Evolutionary conservation across 495 filamentous ascomycete species (phyloP), one percentile per base, ranked within the genome.

Genomic region (Antarctomyces pellizariae): DNA sequence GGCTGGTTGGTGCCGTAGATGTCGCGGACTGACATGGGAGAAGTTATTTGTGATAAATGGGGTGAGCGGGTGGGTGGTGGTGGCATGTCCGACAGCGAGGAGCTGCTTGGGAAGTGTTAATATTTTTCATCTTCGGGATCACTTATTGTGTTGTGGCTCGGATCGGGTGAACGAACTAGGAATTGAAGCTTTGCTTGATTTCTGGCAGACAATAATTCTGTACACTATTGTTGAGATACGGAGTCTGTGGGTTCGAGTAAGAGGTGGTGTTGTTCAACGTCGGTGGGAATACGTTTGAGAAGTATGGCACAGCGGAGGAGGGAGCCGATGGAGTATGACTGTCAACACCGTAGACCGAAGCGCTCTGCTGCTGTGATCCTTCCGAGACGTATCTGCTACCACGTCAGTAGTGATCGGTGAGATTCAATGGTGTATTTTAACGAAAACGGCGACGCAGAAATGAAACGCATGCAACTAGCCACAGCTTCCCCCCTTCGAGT

Each of bases 11-110:
- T 33, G 19, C 50, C 38, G 49, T 61, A 64, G 33, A 55, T 38
- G 24, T 63, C 59, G 46, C 59, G 53, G 25, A 52, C 38, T 36
- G 37, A 57, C 31, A 56, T 25, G 26, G 55, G 51, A 12, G 46
- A 47, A 28, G 41, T 44, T 40, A 50, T 54, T 37, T 56, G 55
- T 35, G 60, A 54, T 35, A 62, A 33, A 30, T 50, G 42, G 39
- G 54, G 43, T 36, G 57, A 47, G 38, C 57, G 57, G 40, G 49
- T 52, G 47, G 52, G 50, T 48, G 59, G 56, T 53, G 58, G 56
- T 53, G 58, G 56, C 56, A 63, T 60, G 38, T 54, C 54, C 52
- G 56, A 45, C 34, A 55, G 47, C 31, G 53, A 42, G 24, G 46
- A 54, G 39, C 42, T 59, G 51, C 46, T 53, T n/a, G 39, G 35